Evolutionary conservation across 1,139 yeast species (phyloP), one percentile per base, ranked within the genome.

Genomic region (Candida sp.): DNA sequence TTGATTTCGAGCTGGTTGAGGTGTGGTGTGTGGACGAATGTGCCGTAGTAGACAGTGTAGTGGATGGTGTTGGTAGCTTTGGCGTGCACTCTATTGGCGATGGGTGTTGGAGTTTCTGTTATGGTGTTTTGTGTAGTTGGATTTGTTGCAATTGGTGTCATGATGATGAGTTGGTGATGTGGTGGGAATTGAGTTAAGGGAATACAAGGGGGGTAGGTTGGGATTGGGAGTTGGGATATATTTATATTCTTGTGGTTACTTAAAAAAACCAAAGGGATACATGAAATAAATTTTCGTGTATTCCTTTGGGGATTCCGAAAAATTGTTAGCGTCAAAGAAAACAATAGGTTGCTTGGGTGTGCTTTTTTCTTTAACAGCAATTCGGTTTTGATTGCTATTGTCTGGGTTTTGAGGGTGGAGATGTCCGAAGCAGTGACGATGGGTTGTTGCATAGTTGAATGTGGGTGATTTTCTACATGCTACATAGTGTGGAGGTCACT

Each of bases 1-100:
- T 62, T 52, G 26, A 74, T 63, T 50, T 70, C 65, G 5, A 74
- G 50, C 22, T 61, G 57, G 7, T 66, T 68, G 22, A 71, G 52
- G 5, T 53, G 51, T 4, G 79, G 79, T 1, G 76, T 67, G 51
- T 75, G 76, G 17, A 75, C 60, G 51, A 74, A 70, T 2, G 78
- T 74, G 1, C 78, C 80, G 49, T 65, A 65, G 56, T 67, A 72
- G 22, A 73, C 56, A 1, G 72, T 69, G 57, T 72, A 72, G 5
- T 59, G 60, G 27, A 66, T 64, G 5, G 55, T 32, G 12, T 52
- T 42, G 7, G 49, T 49, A 1, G 72, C 71, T 45, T 62, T 63
- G 5, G 41, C 42, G 6, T 41, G 35, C 6, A 42, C 11, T 26
- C 5, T 30, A 5, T 37, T 17, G 1, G 27, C 12, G 5, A 2